Percentiles rank a stretch among this genome's conserved stretches.
Conservation (phyloP, 805 yeast species). For the Starmerella floris region DNA sequence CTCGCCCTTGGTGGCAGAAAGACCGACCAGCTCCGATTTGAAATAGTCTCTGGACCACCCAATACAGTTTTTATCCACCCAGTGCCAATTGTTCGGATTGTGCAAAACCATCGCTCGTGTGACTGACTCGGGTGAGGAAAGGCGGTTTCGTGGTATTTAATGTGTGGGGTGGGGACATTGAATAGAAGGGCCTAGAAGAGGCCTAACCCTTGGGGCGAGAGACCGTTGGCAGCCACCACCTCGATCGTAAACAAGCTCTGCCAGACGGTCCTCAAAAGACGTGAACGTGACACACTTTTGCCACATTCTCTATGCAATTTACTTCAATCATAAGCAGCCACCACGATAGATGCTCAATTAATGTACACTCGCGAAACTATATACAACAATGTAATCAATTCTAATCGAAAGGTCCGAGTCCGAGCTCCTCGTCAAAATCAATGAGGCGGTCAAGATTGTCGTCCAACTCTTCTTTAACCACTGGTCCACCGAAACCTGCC, state of each 20-base stretch:
- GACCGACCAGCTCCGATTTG: constrained; percentile 42
- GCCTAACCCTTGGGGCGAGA: not conserved
- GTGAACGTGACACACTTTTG: too few relatives aligned
- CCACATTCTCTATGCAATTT: too few relatives aligned
- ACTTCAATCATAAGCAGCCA: too few relatives aligned
- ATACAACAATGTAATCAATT: too few relatives aligned
- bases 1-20: constrained; percentile 30
- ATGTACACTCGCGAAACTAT: too few relatives aligned
- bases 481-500: not conserved
- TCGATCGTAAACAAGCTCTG: too few relatives aligned
- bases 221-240: too few relatives aligned
- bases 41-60: constrained; percentile 81
- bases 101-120: constrained; percentile 61
- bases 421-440: constrained; percentile 7
- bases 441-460: constrained; percentile 7
- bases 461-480: not conserved
- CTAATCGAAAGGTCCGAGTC: not conserved
- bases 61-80: constrained; percentile 96
- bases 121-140: not conserved
- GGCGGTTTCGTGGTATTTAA: not conserved
- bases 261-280: too few relatives aligned
- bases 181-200: constrained; percentile 6
- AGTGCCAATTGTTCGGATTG: constrained; percentile 98
- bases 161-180: not conserved
- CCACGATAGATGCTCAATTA: too few relatives aligned